These are phyloP conservation scores for Yarrowia hollandica DNA, from an alignment of 805 yeast species.

Conservation along the genomic window DNA sequence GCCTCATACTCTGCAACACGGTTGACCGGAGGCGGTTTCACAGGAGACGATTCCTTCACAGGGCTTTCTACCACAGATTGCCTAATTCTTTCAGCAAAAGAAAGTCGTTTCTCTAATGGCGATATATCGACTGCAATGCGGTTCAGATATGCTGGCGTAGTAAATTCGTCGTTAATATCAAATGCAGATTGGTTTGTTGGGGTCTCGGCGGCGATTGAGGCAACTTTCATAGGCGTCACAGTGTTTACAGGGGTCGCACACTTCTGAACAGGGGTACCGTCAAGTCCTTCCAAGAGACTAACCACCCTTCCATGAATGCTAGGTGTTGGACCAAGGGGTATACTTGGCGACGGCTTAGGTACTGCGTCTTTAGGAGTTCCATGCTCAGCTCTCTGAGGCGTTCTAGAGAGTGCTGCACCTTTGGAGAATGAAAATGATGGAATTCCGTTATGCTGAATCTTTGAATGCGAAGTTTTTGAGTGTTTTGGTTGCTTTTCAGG, in stretches of 20 bases:
- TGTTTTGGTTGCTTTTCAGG: neutral
- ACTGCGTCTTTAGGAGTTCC: neutral
- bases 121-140: slow-evolving; percentile 36
- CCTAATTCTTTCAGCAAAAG: slow-evolving; percentile 7
- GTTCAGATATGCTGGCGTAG: slow-evolving; percentile 18
- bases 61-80: slow-evolving; percentile 6
- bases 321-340: slow-evolving; percentile 81
- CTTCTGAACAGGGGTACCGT: slow-evolving; percentile 5
- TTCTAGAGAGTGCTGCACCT: neutral
- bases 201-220: neutral
- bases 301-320: slow-evolving; percentile 76
- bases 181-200: neutral
- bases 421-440: neutral
- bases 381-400: neutral
- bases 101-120: slow-evolving; percentile 8
- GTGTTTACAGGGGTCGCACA: neutral
- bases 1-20: neutral
- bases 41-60: neutral
- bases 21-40: neutral
- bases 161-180: neutral
- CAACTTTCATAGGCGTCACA: neutral
- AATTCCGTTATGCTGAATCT: too few relatives aligned
- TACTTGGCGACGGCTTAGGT: slow-evolving; percentile 24
- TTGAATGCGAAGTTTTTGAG: too few relatives aligned
- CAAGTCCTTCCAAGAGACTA: slow-evolving; percentile 62